A percentile compares a stretch with the other conserved stretches of the same genome.
Evolutionary conservation across 495 filamentous ascomycete genomes (phyloP).

Genomic region (Annulohypoxylon stygium): DNA sequence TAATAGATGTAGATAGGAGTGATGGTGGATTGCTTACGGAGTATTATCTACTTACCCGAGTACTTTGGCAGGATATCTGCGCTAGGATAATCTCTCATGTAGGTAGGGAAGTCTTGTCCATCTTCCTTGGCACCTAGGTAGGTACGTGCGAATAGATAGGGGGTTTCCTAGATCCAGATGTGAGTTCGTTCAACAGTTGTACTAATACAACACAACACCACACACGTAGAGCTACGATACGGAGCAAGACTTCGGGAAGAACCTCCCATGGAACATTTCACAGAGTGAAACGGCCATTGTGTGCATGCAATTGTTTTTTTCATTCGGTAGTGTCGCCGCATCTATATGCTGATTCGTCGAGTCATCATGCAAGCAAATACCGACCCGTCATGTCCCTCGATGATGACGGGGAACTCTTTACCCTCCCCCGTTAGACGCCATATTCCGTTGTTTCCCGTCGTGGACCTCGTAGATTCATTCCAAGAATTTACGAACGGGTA

Average conservation of each 20-base stretch:
- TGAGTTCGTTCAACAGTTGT: conserved; percentile 26
- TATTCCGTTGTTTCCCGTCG: conserved; percentile 45
- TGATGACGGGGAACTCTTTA: conserved; percentile 26
- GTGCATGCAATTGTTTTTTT: conserved; percentile 60
- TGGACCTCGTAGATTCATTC: conserved; percentile 30
- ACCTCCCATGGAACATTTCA: conserved; percentile 76
- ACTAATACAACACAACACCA: conserved; percentile 22
- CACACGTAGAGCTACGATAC: conserved; percentile 20
- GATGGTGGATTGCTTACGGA: conserved; percentile 15
- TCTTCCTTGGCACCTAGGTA: conserved; percentile 7
- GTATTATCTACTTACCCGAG: conserved; percentile 4
- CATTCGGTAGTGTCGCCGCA: conserved; percentile 38
- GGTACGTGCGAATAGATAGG: neutral
- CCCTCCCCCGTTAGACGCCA: conserved; percentile 49
- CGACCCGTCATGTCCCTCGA: conserved; percentile 37
- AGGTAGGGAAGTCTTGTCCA: conserved; percentile 22
- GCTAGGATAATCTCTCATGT: neutral
- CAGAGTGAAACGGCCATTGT: conserved; percentile 74
- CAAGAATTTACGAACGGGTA: conserved; percentile 50
- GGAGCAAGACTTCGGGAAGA: conserved; percentile 66
- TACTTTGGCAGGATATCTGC: conserved; percentile 6
- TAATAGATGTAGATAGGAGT: neutral
- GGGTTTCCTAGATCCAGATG: conserved; percentile 17
- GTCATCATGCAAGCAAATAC: conserved; percentile 39
- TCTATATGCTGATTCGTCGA: conserved; percentile 50